Evolutionary conservation across 306 rosid species (phyloP).

Genomic region (Prosopis cineraria): DNA sequence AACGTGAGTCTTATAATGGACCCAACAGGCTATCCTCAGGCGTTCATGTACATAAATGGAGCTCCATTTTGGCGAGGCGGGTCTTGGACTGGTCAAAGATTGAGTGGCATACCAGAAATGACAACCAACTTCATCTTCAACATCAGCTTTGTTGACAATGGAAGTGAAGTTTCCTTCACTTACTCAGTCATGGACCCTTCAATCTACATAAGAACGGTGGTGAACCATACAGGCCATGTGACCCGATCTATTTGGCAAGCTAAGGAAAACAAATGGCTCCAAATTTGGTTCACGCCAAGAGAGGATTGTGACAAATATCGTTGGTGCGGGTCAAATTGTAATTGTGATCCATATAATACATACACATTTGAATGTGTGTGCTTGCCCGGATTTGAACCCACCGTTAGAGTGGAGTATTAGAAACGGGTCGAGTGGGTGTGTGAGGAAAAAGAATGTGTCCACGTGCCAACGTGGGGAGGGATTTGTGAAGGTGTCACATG

Average conservation of each 20-base stretch:
- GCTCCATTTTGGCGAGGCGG: too few species aligned
- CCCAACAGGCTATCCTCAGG: too few species aligned
- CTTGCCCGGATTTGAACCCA: slow-evolving; percentile 46
- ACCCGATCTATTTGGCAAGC: neutral
- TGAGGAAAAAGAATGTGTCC: too few species aligned
- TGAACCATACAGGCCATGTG: neutral
- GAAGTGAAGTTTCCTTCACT: neutral
- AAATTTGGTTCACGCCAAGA: slow-evolving; percentile 31
- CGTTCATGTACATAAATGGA: too few species aligned
- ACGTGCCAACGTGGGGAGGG: slow-evolving; percentile 71
- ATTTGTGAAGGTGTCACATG: slow-evolving; percentile 48
- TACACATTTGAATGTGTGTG: slow-evolving; percentile 40
- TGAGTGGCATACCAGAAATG: slow-evolving; percentile 34
- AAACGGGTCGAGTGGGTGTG: too few species aligned
- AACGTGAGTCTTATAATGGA: neutral
- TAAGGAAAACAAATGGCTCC: neutral
- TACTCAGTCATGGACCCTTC: neutral
- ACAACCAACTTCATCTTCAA: slow-evolving; percentile 1
- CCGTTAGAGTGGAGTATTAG: slow-evolving; percentile 33
- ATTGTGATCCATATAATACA: slow-evolving; percentile 41
- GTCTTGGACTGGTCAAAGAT: too few species aligned
- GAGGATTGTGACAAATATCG: slow-evolving; percentile 43
- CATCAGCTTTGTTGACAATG: slow-evolving; percentile 23
- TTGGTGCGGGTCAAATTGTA: slow-evolving; percentile 44
- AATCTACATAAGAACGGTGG: neutral